These are phyloP conservation scores for Kingdonia uniflora DNA, from an alignment of 164 flowering plant genomes.

Conservation along the genomic window DNA sequence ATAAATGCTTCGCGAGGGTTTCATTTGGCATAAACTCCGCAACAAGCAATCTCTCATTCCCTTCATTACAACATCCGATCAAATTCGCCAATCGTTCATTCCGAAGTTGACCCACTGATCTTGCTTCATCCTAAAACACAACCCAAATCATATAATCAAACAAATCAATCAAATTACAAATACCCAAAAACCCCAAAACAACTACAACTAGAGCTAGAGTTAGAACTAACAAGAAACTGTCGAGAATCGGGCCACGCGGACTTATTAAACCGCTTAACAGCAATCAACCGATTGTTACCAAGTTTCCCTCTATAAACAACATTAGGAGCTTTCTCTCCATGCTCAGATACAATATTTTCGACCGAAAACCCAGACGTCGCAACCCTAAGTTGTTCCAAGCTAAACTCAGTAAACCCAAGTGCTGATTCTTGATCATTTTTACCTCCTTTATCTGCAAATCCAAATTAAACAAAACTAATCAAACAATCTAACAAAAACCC, in stretches of 20 bases:
- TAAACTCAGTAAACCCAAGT: slow-evolving; percentile 57
- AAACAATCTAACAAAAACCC: no score
- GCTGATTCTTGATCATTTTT: slow-evolving; percentile 26
- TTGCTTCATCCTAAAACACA: slow-evolving; percentile 64
- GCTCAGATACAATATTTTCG: slow-evolving; percentile 89
- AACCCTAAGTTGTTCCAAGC: slow-evolving; percentile 55
- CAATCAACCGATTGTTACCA: slow-evolving; percentile 47
- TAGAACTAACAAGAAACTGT: slow-evolving; percentile 60
- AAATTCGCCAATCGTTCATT: slow-evolving; percentile 76
- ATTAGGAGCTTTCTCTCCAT: slow-evolving; percentile 93
- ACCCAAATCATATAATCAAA: neutral
- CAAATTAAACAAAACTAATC: no score
- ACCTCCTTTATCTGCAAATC: neutral
- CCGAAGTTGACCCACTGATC: slow-evolving; percentile 61
- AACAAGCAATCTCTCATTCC: slow-evolving; percentile 75
- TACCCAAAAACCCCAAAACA: neutral
- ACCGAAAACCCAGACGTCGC: slow-evolving; percentile 63
- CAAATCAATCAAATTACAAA: neutral
- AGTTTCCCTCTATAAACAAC: slow-evolving; percentile 77
- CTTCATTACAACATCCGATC: slow-evolving; percentile 73
- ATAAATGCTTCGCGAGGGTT: slow-evolving; percentile 83
- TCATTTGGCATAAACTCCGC: slow-evolving; percentile 91
- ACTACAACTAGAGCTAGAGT: no score
- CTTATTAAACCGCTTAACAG: slow-evolving; percentile 77
- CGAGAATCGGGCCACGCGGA: slow-evolving; percentile 91